A percentile compares a stretch with the other conserved stretches of the same genome.
Evolutionary conservation across 257 asterid genomes (phyloP).

Genomic region (Solanum rostratum): DNA sequence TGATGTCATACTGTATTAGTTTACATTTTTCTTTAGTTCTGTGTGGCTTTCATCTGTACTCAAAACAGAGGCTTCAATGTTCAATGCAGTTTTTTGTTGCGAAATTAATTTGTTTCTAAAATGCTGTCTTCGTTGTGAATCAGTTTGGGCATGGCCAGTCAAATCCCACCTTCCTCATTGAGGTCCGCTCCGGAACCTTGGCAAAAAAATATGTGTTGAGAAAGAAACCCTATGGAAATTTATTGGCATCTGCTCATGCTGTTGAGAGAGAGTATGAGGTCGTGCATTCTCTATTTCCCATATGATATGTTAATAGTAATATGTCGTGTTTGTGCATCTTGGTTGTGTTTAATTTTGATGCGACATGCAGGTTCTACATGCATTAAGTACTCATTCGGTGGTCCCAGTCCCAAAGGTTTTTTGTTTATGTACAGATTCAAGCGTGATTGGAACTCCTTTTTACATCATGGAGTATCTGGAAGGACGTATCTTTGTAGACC

Average conservation of each 20-base stretch:
- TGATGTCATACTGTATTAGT: not conserved
- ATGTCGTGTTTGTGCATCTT: not conserved
- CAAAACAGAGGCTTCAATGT: not conserved
- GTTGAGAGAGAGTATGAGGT: constrained; percentile 96
- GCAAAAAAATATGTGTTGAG: constrained; percentile 69
- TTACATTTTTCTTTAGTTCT: not conserved
- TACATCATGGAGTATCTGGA: constrained; percentile 94
- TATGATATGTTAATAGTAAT: not conserved
- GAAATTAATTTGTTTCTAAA: not conserved
- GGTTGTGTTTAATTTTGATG: not conserved
- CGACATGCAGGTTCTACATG: constrained; percentile 63
- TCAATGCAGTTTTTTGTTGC: not conserved
- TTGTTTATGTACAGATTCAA: constrained; percentile 77
- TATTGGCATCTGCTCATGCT: constrained; percentile 91
- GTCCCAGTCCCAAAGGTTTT: constrained; percentile 92
- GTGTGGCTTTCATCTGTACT: not conserved
- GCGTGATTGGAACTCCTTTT: constrained; percentile 86
- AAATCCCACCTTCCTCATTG: constrained; percentile 84
- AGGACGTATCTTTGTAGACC: constrained; percentile 84
- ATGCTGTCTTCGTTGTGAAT: not conserved
- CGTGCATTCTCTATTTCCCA: not conserved
- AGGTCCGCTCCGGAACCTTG: constrained; percentile 46
- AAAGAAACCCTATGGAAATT: constrained; percentile 79
- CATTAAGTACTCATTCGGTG: constrained; percentile 57
- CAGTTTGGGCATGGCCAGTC: constrained; percentile 99